Percentiles rank a stretch among this genome's conserved stretches.
phyloP scores from a whole-genome alignment of 208 protist genomes.

The Trichomonas gallinae region DNA sequence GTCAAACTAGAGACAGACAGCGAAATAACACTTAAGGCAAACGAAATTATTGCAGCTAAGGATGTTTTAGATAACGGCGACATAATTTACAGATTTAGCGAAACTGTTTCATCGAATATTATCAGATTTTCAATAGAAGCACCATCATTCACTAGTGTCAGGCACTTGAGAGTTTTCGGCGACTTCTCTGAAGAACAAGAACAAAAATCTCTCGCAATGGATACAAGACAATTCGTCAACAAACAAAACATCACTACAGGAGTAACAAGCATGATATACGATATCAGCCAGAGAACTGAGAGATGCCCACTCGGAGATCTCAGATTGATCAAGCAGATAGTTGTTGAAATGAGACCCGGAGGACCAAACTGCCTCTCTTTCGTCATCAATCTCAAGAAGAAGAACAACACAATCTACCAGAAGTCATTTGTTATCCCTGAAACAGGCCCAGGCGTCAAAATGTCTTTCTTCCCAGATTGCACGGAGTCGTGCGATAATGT shows the following conservation, averaged over 20 bases:
- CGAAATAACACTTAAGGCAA: not conserved
- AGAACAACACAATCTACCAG: not conserved
- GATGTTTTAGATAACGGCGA: not conserved
- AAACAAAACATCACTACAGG: too few species aligned
- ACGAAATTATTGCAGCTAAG: not conserved
- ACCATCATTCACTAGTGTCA: not conserved
- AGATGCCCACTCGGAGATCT: not conserved
- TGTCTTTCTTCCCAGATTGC: not conserved
- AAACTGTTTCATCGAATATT: not conserved
- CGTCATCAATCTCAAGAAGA: not conserved
- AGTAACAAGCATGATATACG: too few species aligned
- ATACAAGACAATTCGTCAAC: not conserved
- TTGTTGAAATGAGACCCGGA: not conserved
- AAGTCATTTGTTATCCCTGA: not conserved
- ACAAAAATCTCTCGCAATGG: not conserved
- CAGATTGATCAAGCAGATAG: not conserved
- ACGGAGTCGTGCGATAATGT: not conserved
- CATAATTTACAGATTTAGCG: not conserved
- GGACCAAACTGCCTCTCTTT: not conserved
- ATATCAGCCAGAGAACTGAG: not conserved
- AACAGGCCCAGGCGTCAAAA: not conserved
- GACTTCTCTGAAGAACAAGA: not conserved
- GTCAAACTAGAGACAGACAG: not conserved
- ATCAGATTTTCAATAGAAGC: not conserved
- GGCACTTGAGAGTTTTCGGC: not conserved